Percentiles rank a stretch among this genome's conserved stretches.
Conservation (phyloP, 2,329 filamentous ascomycete species). For the Hypoxylon sp. region DNA sequence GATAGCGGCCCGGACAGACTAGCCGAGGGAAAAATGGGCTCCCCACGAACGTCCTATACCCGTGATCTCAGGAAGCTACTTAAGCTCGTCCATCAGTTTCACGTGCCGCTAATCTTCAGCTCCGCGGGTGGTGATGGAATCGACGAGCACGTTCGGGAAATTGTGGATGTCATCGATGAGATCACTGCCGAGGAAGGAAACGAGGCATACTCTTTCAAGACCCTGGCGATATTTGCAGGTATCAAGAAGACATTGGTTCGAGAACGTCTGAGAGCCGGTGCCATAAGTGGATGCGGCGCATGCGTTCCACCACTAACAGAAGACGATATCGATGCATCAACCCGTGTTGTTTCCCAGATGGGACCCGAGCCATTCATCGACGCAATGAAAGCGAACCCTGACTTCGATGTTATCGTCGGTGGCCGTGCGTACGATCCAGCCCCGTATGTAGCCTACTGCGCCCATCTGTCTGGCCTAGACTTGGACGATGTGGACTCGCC, state of each 20-base stretch:
- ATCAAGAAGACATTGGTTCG: constrained; percentile 49
- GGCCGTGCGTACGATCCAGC: constrained; percentile 55
- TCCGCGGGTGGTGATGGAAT: constrained; percentile 59
- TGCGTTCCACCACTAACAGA: constrained; percentile 52
- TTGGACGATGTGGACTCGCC: constrained; percentile 19
- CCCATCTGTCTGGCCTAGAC: constrained; percentile 39
- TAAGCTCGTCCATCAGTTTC: constrained; percentile 45
- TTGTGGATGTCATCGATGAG: constrained; percentile 52
- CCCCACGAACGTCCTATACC: constrained; percentile 51
- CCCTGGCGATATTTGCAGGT: constrained; percentile 50
- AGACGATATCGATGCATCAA: constrained; percentile 49
- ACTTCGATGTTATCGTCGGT: constrained; percentile 56
- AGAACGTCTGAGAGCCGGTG: constrained; percentile 42
- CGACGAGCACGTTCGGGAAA: constrained; percentile 53
- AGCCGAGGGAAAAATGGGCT: constrained; percentile 52
- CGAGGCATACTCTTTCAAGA: constrained; percentile 45
- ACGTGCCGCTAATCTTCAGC: constrained; percentile 52
- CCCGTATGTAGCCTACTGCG: constrained; percentile 51
- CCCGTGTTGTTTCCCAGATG: constrained; percentile 54
- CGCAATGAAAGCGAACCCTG: constrained; percentile 42
- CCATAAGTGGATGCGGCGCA: constrained; percentile 50
- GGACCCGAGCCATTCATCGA: constrained; percentile 54
- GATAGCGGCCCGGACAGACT: constrained; percentile 52
- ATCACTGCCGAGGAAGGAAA: constrained; percentile 44
- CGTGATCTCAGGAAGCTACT: constrained; percentile 54